A percentile compares a stretch with the other conserved stretches of the same genome.
These are phyloP conservation scores for Selaginella tamariscina DNA, from an alignment of 75 land plant species.

Conservation along the genomic window DNA sequence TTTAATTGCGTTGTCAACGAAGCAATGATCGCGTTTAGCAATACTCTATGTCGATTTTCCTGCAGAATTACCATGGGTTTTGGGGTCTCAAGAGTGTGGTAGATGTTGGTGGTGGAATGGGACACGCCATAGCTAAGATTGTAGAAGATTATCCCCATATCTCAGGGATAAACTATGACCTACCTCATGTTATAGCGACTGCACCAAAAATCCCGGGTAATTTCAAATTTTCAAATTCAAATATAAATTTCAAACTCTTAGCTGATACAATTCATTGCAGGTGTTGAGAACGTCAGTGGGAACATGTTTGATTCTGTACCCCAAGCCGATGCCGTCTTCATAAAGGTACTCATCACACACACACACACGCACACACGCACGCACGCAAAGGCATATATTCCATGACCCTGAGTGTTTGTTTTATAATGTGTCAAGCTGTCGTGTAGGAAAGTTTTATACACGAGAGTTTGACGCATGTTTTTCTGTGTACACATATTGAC, in stretches of 20 bases:
- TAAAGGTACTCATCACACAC: too few species aligned
- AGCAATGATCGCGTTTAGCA: slow-evolving; percentile 5
- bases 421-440: too few species aligned
- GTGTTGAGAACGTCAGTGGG: not conserved
- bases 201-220: slow-evolving; percentile 4
- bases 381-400: too few species aligned
- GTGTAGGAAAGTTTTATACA: too few species aligned
- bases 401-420: too few species aligned
- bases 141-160: slow-evolving; percentile 10
- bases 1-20: not conserved
- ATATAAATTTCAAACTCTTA: not conserved
- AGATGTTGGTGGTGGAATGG: slow-evolving; percentile 8
- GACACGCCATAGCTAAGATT: not conserved
- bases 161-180: slow-evolving; percentile 2
- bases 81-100: not conserved
- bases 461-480: not conserved
- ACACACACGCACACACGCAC: too few species aligned
- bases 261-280: not conserved
- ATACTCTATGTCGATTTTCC: not conserved
- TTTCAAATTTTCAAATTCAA: not conserved
- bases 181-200: not conserved
- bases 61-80: slow-evolving; percentile 5
- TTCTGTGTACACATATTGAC: not conserved
- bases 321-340: not conserved
- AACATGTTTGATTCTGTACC: not conserved